Evolutionary conservation across 2,329 filamentous ascomycete genomes (phyloP).

Genomic region (Fusarium incarnatum): DNA sequence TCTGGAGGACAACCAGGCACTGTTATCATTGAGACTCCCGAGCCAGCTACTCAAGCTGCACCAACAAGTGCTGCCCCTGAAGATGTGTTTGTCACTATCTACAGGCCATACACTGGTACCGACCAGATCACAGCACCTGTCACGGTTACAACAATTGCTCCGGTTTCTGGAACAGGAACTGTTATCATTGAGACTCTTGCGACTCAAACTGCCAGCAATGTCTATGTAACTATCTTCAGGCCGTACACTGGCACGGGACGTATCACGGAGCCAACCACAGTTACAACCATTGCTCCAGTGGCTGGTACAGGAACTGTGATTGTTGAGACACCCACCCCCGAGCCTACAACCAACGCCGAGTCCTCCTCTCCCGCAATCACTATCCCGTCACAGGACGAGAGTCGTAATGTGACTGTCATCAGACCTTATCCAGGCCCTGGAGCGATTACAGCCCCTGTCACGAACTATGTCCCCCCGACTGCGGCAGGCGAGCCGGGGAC

Average conservation of each 20-base stretch:
- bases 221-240: slow-evolving; percentile 15
- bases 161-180: slow-evolving; percentile 30
- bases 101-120: slow-evolving; percentile 23
- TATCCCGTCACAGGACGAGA: slow-evolving; percentile 16
- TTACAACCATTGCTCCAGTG: slow-evolving; percentile 16
- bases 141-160: slow-evolving; percentile 23
- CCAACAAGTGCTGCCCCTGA: not conserved
- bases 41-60: not conserved
- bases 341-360: not conserved
- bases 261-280: slow-evolving; percentile 12
- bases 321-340: slow-evolving; percentile 24
- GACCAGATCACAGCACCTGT: slow-evolving; percentile 15
- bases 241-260: slow-evolving; percentile 10
- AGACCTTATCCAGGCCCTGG: slow-evolving; percentile 15
- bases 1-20: slow-evolving; percentile 25
- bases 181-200: slow-evolving; percentile 28
- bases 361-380: not conserved
- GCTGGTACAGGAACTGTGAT: slow-evolving; percentile 24
- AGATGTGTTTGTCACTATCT: slow-evolving; percentile 25
- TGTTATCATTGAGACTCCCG: slow-evolving; percentile 31
- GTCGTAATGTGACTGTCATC: slow-evolving; percentile 18
- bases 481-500: slow-evolving; percentile 14
- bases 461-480: slow-evolving; percentile 4
- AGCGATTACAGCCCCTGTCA: slow-evolving; percentile 5
- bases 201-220: slow-evolving; percentile 3